Conservation (phyloP, 208 protist genomes). For the Spongospora subterranea region DNA sequence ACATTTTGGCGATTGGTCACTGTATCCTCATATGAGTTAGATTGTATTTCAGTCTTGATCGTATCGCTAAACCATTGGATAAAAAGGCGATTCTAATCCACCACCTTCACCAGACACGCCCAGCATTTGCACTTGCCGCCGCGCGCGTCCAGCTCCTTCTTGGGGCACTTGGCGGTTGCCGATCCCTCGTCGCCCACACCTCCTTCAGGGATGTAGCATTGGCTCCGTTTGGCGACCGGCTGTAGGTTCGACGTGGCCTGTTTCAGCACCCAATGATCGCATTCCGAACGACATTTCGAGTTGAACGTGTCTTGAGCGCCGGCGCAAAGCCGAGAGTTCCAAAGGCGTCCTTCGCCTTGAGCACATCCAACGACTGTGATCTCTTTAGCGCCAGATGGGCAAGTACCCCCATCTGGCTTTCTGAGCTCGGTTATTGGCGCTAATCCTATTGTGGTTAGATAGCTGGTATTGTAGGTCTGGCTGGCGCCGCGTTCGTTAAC, state of each 20-base stretch:
- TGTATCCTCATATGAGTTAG: no score
- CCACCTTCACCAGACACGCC: background rate
- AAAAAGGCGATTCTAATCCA: no score
- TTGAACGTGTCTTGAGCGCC: background rate
- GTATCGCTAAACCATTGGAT: no score
- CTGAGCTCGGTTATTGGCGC: background rate
- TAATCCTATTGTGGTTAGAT: background rate
- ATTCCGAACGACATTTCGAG: background rate
- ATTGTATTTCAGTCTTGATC: no score
- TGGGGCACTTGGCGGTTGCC: background rate
- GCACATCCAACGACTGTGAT: background rate
- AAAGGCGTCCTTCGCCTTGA: background rate
- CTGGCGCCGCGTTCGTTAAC: background rate
- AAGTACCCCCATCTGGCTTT: background rate
- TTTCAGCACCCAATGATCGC: background rate
- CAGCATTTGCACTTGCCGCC: background rate
- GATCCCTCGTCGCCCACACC: background rate
- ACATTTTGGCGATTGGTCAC: no score
- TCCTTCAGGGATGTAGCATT: background rate
- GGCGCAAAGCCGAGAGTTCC: background rate
- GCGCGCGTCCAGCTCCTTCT: background rate
- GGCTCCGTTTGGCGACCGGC: background rate
- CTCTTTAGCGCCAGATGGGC: background rate
- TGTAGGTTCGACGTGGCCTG: background rate
- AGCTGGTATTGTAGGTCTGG: background rate